Evolutionary conservation across 768 basidiomycete species (phyloP).

Genomic region (Suillus spraguei): DNA sequence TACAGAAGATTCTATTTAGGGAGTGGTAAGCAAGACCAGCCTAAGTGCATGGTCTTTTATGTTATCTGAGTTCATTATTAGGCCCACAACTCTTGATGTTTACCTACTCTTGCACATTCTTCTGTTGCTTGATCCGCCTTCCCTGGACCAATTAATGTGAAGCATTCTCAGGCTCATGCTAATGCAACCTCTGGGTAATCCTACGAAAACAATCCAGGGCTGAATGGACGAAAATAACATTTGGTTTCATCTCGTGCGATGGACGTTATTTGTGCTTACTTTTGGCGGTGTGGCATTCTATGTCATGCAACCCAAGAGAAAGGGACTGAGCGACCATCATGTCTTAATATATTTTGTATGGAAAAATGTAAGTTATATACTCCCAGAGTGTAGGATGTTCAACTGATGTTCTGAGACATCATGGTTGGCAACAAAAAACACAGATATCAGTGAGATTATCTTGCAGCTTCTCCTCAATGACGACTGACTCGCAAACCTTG

Average conservation of each 20-base stretch:
- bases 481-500: constrained; percentile 79
- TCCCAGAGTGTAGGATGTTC: too few species aligned
- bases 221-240: constrained; percentile 42
- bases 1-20: constrained; percentile 55
- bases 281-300: constrained; percentile 45
- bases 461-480: constrained; percentile 93
- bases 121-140: constrained; percentile 56
- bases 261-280: constrained; percentile 54
- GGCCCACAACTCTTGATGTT: constrained; percentile 65
- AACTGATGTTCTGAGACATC: constrained; percentile 54
- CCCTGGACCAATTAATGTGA: constrained; percentile 61
- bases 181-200: constrained; percentile 34
- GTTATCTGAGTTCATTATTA: constrained; percentile 28
- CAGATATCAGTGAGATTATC: constrained; percentile 94
- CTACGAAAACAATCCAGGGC: constrained; percentile 15
- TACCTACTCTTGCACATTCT: constrained; percentile 72
- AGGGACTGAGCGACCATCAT: background rate
- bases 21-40: constrained; percentile 41
- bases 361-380: too few species aligned
- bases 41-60: background rate
- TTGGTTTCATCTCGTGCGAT: constrained; percentile 43
- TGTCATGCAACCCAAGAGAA: constrained; percentile 22
- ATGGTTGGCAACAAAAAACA: constrained; percentile 96
- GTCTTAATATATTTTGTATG: too few species aligned
- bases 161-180: constrained; percentile 26